Percentiles rank a stretch among this genome's conserved stretches.
phyloP scores from a whole-genome alignment of 2,329 filamentous ascomycete species.

The Zasmidium cellare region DNA sequence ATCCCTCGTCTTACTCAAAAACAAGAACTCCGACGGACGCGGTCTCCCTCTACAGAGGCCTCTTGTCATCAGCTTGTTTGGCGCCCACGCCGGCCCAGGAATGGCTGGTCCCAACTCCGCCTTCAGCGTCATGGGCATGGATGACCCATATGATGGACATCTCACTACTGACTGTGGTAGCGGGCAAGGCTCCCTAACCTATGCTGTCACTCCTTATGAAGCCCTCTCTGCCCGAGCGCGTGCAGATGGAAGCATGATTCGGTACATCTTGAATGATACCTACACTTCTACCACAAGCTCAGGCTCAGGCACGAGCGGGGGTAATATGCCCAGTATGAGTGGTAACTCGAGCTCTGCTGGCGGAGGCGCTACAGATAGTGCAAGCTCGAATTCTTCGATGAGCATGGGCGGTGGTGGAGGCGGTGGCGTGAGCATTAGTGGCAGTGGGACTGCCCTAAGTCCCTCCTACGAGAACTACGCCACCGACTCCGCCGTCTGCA shows the following conservation, averaged over 20 bases:
- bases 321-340: slow-evolving; percentile 10
- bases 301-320: slow-evolving; percentile 3
- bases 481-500: slow-evolving; percentile 27
- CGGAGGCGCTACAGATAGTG: background rate
- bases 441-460: slow-evolving; percentile 11
- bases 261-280: slow-evolving; percentile 41
- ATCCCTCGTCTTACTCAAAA: slow-evolving; percentile 58
- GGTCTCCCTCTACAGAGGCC: slow-evolving; percentile 51
- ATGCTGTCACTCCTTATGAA: slow-evolving; percentile 14
- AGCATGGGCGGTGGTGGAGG: slow-evolving; percentile 7
- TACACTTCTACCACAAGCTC: slow-evolving; percentile 10
- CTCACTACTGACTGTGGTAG: slow-evolving; percentile 19
- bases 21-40: slow-evolving; percentile 51
- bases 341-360: slow-evolving; percentile 10
- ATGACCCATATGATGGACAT: slow-evolving; percentile 17
- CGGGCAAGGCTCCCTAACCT: slow-evolving; percentile 15
- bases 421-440: slow-evolving; percentile 4
- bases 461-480: slow-evolving; percentile 17
- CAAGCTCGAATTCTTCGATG: slow-evolving; percentile 11
- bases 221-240: slow-evolving; percentile 10
- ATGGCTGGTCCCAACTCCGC: slow-evolving; percentile 15
- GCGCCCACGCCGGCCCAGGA: slow-evolving; percentile 25
- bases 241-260: slow-evolving; percentile 28
- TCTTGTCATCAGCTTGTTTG: slow-evolving; percentile 38
- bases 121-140: slow-evolving; percentile 14